phyloP scores from a whole-genome alignment of 257 asterid genomes.

The Echites panduratus region DNA sequence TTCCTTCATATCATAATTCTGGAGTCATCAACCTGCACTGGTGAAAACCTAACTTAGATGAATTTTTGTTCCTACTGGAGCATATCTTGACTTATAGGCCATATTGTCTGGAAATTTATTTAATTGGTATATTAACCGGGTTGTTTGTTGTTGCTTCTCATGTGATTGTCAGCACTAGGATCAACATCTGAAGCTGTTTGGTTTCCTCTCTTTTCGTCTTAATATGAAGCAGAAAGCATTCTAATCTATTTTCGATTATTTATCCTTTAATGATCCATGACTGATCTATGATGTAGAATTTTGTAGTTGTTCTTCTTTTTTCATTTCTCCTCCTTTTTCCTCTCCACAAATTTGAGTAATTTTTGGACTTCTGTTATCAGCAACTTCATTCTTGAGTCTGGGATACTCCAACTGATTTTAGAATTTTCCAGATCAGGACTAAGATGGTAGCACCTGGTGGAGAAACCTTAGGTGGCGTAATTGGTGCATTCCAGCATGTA shows the following conservation, averaged over 20 bases:
- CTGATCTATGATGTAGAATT: background rate
- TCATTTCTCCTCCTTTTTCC: too few species aligned
- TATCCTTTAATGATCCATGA: background rate
- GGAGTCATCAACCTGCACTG: background rate
- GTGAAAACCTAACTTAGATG: background rate
- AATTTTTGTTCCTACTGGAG: background rate
- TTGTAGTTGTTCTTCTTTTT: background rate
- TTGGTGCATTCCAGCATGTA: conserved; percentile 84
- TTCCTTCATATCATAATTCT: background rate
- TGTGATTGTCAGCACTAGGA: conserved; percentile 6
- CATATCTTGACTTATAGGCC: background rate
- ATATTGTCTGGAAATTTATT: background rate
- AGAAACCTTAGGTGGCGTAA: conserved; percentile 82
- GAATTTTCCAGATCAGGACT: conserved; percentile 72
- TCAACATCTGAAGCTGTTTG: background rate
- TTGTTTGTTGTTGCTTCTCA: background rate
- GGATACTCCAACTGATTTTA: conserved; percentile 14
- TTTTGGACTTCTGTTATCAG: background rate
- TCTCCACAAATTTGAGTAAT: background rate
- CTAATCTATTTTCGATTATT: background rate
- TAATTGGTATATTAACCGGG: background rate
- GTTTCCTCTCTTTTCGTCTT: background rate
- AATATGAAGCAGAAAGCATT: background rate
- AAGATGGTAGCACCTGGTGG: conserved; percentile 96
- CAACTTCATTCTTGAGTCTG: conserved; percentile 1